Evolutionary conservation across 345 rosid species (phyloP), one percentile per base, ranked within the genome.

Genomic region (Syzygium aromaticum): DNA sequence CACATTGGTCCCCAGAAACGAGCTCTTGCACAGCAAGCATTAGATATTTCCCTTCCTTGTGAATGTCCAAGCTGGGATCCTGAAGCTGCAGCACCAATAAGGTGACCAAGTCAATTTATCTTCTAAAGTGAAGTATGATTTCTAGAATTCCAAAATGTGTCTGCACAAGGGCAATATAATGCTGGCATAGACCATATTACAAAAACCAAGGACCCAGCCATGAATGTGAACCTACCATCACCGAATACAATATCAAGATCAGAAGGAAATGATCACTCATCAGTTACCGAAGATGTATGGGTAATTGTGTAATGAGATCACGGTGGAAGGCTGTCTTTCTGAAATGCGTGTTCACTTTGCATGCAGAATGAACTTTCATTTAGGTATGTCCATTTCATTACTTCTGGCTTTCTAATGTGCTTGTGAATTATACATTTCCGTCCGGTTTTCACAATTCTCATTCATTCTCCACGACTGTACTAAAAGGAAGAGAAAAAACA

Each of bases 1-100:
- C 99, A 86, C 98, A 95, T 89, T 93, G 96, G 91, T 98, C 99
- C 86, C 98, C 98, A 11, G 96, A 92, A 5, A 95, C 96, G 77
- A 98, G 94, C 91, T 96, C 99, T 89, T 96, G 98, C 87, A 98
- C 94, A 22, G 99, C 97, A 85, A 94, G 95, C 95, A 96, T 92
- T 73, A 98, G 93, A 91, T 98, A 95, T 85, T 95, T 96, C 84
- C 97, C 99, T 94, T 95, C 98, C 92, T 93, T 95, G 92, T 92
- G 93, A 57, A 96, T 93, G 90, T 96, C 99, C 54, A 94, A 23
- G 87, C 86, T 90, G 52, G 95, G 96, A 92, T 96, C 93, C 88
- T 94, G 90, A 86, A 98, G 99, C 99, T 96, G 93, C 90, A 91
- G 49, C 51, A 86, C 51, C 33, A 86, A 78, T 21, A 33, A 33